Evolutionary conservation across 2,329 filamentous ascomycete species (phyloP), one percentile per base, ranked within the genome.

Genomic region (Claviceps pazoutovae): DNA sequence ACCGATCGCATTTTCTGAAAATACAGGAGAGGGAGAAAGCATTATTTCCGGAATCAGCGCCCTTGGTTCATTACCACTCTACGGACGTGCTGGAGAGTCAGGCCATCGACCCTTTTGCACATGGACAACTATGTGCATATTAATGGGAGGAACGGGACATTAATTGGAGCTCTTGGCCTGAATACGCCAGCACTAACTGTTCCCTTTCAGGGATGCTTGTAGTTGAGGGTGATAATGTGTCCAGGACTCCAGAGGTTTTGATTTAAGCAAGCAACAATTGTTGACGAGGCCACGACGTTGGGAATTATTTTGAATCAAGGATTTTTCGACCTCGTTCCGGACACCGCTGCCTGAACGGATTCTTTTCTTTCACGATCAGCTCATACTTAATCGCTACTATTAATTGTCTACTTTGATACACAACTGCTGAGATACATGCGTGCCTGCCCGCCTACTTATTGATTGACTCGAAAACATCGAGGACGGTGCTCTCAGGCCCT

Each of bases 261-360:
- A 38, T 51, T 16, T 48, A 48, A 16, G 26, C 44, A 43, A 48
- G 44, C 13, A 42, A 16, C 13, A n/a, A 16, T 47, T 4, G 17
- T 39, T 16, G 23, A 47, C 23, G 50, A 45, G 14, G 30, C 53
- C 44, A 53, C 43, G 52, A 56, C 53, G 53, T 45, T 56, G 52
- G 51, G 53, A 54, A 50, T 53, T 43, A 57, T 57, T 55, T 58
- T 54, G 56, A 58, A 56, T 54, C 55, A 51, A 54, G 53, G 58
- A 49, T 54, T 52, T 51, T 53, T 50, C 54, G 56, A 60, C 60
- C 55, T 38, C 21, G 21, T 39, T 39, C 14, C 17, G 37, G n/a
- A 16, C 37, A 34, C 19, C n/a, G 21, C 47, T 21, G 30, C n/a
- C 42, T 26, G 6, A 9, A 30, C 41, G 5, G 3, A 42, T 48